These are phyloP conservation scores for Fomitopsis pinicola DNA, from an alignment of 1,284 basidiomycete species.

Conservation along the genomic window DNA sequence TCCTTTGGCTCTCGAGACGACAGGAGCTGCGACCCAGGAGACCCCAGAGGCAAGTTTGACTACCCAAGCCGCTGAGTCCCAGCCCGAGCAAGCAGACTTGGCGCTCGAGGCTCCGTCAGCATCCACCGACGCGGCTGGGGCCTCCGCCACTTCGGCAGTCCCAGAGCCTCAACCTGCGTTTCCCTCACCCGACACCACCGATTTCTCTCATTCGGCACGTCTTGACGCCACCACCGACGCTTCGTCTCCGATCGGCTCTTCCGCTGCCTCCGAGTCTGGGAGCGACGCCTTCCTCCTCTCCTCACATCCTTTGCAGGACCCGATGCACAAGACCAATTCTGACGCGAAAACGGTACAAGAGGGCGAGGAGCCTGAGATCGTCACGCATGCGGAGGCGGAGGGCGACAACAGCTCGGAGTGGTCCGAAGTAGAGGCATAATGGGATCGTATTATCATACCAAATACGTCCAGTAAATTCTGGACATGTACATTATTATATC, in stretches of 20 bases:
- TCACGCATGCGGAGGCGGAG: not conserved
- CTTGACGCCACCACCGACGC: not conserved
- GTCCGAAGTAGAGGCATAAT: not conserved
- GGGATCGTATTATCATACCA: too few relatives aligned
- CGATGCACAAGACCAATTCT: not conserved
- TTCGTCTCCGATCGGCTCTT: not conserved
- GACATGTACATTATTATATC: too few relatives aligned
- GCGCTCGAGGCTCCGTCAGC: not conserved
- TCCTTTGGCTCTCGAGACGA: not conserved
- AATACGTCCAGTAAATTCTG: too few relatives aligned
- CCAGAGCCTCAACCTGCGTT: not conserved
- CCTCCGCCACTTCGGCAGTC: not conserved
- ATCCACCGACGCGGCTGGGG: not conserved
- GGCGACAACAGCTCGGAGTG: not conserved
- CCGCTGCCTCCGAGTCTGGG: not conserved
- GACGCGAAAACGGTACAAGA: not conserved
- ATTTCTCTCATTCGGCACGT: not conserved
- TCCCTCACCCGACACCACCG: not conserved
- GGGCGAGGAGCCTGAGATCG: not conserved
- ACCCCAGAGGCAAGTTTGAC: not conserved
- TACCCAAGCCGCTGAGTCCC: not conserved
- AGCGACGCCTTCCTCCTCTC: constrained; percentile 1
- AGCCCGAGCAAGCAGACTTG: not conserved
- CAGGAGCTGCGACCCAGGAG: not conserved
- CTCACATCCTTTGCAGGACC: not conserved